A percentile compares a stretch with the other conserved stretches of the same genome.
These are phyloP conservation scores for Zizania palustris DNA, from an alignment of 202 grass and related monocot genomes.

Conservation along the genomic window DNA sequence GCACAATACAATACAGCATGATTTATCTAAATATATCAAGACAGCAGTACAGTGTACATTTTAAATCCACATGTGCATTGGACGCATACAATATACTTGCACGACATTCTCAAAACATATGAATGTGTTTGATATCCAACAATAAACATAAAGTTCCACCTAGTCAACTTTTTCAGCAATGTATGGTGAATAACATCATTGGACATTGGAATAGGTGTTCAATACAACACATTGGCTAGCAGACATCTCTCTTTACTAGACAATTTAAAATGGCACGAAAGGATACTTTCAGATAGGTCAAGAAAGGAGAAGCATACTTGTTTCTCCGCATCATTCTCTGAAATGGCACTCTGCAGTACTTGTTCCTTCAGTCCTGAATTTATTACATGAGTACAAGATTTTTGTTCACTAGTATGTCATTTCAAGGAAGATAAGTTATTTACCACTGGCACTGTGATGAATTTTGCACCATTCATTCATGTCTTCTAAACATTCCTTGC, in stretches of 20 bases:
- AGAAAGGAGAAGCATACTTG: conserved; percentile 52
- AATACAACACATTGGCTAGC: not conserved
- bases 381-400: conserved; percentile 13
- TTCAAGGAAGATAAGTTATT: conserved; percentile 34
- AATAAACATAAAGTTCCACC: not conserved
- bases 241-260: not conserved
- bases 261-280: too few species aligned
- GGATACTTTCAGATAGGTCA: conserved; percentile 12
- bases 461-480: conserved; percentile 86
- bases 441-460: conserved; percentile 83
- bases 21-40: conserved; percentile 21
- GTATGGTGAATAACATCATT: not conserved
- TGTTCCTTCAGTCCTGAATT: conserved; percentile 71
- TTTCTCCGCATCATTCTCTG: conserved; percentile 77
- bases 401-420: conserved; percentile 16
- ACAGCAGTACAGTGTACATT: not conserved
- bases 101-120: not conserved
- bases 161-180: not conserved
- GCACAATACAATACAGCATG: not conserved
- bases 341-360: conserved; percentile 62
- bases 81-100: not conserved
- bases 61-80: not conserved
- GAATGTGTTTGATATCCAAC: not conserved
- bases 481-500: conserved; percentile 75
- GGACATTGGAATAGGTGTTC: not conserved